Percentiles rank a stretch among this genome's conserved stretches.
phyloP scores from a whole-genome alignment of 495 filamentous ascomycete genomes.

The Talaromyces nanjingensis region DNA sequence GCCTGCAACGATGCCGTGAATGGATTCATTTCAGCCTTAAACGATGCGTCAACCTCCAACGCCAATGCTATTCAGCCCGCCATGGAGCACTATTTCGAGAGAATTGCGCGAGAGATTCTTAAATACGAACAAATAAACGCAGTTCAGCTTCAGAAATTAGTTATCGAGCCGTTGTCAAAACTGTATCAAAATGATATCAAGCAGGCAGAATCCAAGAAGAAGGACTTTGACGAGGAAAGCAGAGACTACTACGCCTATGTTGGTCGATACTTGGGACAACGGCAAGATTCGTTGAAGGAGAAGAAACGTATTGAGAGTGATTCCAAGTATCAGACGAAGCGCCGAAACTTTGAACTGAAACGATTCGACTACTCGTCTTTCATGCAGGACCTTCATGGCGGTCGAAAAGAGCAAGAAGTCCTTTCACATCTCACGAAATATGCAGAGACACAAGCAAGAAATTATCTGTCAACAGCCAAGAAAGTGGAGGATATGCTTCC shows the following conservation, averaged over 20 bases:
- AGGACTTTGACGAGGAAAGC: slow-evolving; percentile 97
- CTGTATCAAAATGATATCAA: slow-evolving; percentile 96
- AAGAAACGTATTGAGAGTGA: slow-evolving; percentile 95
- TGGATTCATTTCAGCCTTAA: slow-evolving; percentile 78
- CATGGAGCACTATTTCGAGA: slow-evolving; percentile 96
- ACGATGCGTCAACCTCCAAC: slow-evolving; percentile 84
- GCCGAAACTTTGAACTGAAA: slow-evolving; percentile 90
- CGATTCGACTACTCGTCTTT: slow-evolving; percentile 98
- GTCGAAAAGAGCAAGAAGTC: slow-evolving; percentile 95
- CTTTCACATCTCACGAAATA: slow-evolving; percentile 93
- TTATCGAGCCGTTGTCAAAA: slow-evolving; percentile 88
- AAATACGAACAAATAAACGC: slow-evolving; percentile 80
- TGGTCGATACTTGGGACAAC: slow-evolving; percentile 86
- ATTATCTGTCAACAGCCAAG: slow-evolving; percentile 72
- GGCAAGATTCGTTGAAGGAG: slow-evolving; percentile 91
- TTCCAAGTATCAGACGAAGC: slow-evolving; percentile 90
- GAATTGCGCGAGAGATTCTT: slow-evolving; percentile 87
- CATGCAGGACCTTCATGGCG: slow-evolving; percentile 97
- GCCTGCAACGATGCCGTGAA: slow-evolving; percentile 78
- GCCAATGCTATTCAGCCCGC: slow-evolving; percentile 93
- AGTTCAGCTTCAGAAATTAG: slow-evolving; percentile 75
- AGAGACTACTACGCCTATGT: slow-evolving; percentile 96
- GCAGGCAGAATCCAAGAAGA: slow-evolving; percentile 92
- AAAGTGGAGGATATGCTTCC: slow-evolving; percentile 84
- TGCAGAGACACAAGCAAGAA: slow-evolving; percentile 81